Base-by-base conservation (phyloP, 1,284 basidiomycete genomes). In the Sutorius eximius region DNA sequence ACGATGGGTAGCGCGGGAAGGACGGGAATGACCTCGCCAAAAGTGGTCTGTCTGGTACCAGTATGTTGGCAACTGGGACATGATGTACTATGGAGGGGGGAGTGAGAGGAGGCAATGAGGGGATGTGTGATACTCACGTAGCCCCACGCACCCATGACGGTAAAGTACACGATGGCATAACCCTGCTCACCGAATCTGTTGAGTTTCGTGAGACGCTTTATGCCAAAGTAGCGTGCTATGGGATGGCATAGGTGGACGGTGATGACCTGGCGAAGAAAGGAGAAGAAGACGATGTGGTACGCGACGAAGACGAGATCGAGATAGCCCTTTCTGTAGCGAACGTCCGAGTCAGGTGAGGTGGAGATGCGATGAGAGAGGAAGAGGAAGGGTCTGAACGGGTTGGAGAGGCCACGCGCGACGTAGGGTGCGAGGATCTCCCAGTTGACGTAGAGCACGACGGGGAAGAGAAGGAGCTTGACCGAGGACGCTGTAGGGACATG, bases 221-320 rank as follows among this genome's bases (percentile, higher is more conserved):
- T 82, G 1, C 93, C 89, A 52, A 88, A 84, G 58, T 77, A 77
- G 43, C 75, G 79, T 0, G 89, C 95, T 46, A 95, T 66, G 0
- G 91, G 91, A 40, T 79, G 76, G 54, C 88, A 86, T 16, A 94
- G 45, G 60, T 85, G 83, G 63, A 91, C 61, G 10, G 88, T 86
- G 63, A 94, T 73, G 33, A 80, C 71, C 73, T 98, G 95, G 34
- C 97, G 87, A 32, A 97, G 68, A 70, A 95, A 93, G 1, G 93
- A 96, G 76, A 91, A 99, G 62, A 98, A 88, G 42, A 99, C 77
- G 71, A 98, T 80, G 71, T 97, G 83, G 73, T 94, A 98, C 4
- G 80, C 80, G 45, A 98, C 70, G 74, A 99, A 99, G 18, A 81
- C 70, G 8, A 97, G 63, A 70, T 99, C 97, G 62, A 82, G 73